Conservation (phyloP, 192 early-diverging fungal genomes). For the Coemansia sp. region DNA sequence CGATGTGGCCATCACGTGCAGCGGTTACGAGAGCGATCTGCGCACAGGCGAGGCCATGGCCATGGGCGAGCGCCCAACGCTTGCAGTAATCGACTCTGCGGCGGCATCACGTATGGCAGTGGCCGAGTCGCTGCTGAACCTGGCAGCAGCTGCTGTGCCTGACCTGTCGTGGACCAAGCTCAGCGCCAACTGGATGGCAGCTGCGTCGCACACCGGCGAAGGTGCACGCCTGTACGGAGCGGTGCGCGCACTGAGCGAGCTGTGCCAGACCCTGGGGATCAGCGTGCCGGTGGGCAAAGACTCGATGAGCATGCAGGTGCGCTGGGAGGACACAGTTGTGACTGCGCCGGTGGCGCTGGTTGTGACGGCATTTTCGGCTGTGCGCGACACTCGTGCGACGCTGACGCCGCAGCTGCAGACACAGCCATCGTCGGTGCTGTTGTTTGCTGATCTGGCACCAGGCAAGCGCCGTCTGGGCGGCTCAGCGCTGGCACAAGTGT, state of each 20-base stretch:
- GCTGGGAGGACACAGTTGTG: constrained; percentile 56
- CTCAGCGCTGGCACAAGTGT: constrained; percentile 93
- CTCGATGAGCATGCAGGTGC: constrained; percentile 99
- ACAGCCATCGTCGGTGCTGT: constrained; percentile 44
- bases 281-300: constrained; percentile 99
- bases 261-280: constrained; percentile 91
- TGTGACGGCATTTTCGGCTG: constrained; percentile 91
- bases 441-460: constrained; percentile 82
- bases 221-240: constrained; percentile 90
- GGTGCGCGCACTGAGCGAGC: constrained; percentile 88
- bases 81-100: constrained; percentile 79
- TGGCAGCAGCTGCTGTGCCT: constrained; percentile 82
- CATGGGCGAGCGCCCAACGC: constrained; percentile 91
- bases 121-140: constrained; percentile 90
- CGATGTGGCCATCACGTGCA: constrained; percentile 88
- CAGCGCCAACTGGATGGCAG: constrained; percentile 99
- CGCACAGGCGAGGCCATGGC: constrained; percentile 94
- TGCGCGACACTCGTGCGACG: constrained; percentile 80
- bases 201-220: constrained; percentile 87
- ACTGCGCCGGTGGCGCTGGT: constrained; percentile 90
- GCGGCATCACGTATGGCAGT: constrained; percentile 97
- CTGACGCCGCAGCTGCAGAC: constrained; percentile 82
- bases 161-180: constrained; percentile 74
- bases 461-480: constrained; percentile 90
- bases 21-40: constrained; percentile 59